Evolutionary conservation across 148 eudicot species (phyloP).

Genomic region (Rhododendron mucronatum): DNA sequence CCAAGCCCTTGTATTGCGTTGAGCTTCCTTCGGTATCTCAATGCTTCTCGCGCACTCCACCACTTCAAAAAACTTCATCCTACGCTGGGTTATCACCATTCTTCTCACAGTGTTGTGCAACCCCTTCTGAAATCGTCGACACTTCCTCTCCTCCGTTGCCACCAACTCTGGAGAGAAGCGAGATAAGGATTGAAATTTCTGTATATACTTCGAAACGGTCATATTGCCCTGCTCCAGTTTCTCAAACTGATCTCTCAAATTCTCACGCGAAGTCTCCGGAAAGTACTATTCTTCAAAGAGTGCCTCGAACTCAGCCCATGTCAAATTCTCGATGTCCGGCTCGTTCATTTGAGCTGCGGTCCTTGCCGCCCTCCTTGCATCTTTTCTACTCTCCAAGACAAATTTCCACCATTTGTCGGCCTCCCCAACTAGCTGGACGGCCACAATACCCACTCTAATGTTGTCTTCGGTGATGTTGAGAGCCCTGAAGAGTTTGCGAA

Average conservation of each 20-base stretch:
- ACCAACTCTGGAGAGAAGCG: not conserved
- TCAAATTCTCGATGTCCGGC: not conserved
- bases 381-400: too few species aligned
- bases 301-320: not conserved
- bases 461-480: too few species aligned
- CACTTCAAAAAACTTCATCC: too few species aligned
- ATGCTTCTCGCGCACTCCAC: not conserved
- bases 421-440: too few species aligned
- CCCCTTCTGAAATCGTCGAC: not conserved
- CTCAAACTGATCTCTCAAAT: not conserved
- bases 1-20: too few species aligned
- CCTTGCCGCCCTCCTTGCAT: too few species aligned
- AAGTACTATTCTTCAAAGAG: too few species aligned
- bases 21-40: not conserved
- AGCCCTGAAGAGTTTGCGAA: too few species aligned
- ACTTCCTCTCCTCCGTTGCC: not conserved
- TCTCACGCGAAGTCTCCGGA: not conserved
- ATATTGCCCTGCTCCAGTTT: not conserved
- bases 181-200: not conserved
- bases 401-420: too few species aligned
- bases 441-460: too few species aligned
- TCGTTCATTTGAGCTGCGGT: not conserved
- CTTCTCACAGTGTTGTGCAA: not conserved
- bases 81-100: too few species aligned
- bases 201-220: not conserved